Conservation (phyloP, 2,329 filamentous ascomycete species). For the Nemania sp. region DNA sequence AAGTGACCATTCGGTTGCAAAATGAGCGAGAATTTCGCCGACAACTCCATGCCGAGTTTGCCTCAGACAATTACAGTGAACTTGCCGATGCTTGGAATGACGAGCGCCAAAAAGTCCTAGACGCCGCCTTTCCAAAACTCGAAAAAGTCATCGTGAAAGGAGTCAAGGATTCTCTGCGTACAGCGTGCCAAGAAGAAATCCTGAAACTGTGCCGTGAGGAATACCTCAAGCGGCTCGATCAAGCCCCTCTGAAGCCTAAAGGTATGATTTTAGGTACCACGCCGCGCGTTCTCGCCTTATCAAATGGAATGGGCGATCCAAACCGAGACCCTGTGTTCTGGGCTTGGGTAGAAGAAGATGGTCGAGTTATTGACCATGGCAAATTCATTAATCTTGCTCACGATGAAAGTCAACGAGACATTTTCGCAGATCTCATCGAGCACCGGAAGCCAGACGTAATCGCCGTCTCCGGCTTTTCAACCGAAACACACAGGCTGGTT, state of each 20-base stretch:
- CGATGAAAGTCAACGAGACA: constrained; percentile 68
- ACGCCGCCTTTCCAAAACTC: constrained; percentile 78
- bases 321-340: constrained; percentile 81
- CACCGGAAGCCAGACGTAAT: constrained; percentile 87
- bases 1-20: constrained; percentile 79
- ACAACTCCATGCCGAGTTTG: constrained; percentile 79
- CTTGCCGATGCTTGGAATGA: constrained; percentile 94
- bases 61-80: constrained; percentile 94
- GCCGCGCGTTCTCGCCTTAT: constrained; percentile 83
- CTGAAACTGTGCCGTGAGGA: constrained; percentile 86
- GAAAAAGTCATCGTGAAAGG: constrained; percentile 84
- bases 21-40: constrained; percentile 75
- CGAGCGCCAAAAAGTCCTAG: constrained; percentile 81
- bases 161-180: constrained; percentile 91
- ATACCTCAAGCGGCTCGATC: constrained; percentile 87
- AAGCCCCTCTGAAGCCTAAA: constrained; percentile 94
- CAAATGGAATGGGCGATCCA: constrained; percentile 78
- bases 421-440: constrained; percentile 77
- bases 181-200: constrained; percentile 90
- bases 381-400: constrained; percentile 78
- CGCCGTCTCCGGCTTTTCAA: constrained; percentile 83
- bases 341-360: constrained; percentile 93
- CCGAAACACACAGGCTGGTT: constrained; percentile 82
- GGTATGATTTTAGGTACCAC: constrained; percentile 87
- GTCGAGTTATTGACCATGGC: constrained; percentile 84